Base-by-base conservation (phyloP, 139 green algal genomes). In the Chlamydomonas sphaeroides region DNA sequence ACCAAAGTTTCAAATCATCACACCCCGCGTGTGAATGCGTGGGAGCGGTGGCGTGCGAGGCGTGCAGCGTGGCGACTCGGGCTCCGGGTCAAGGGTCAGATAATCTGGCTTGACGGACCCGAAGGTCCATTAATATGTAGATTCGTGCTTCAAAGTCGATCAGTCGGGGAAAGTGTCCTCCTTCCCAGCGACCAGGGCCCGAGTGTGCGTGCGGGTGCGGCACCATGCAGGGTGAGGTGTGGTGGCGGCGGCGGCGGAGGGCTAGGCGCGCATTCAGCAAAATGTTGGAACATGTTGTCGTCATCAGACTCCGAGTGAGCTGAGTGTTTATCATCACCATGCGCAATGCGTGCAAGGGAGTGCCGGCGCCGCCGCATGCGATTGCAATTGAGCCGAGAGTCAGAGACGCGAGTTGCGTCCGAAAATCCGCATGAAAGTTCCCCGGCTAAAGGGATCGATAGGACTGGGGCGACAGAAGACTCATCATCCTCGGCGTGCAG, bases 1-100 rank as follows among this genome's bases (percentile, higher is more conserved):
- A 95, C 89, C 92, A 94, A 90, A 83, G 82, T 72, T 87, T 85
- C 85, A 68, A 68, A 85, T 95, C 89, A 88, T 94, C 90, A 80
- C 33, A 36, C 68, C 49, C 57, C 35, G 32, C 14, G n/a, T n/a
- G n/a, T n/a, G n/a, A n/a, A n/a, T n/a, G n/a, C n/a, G n/a, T n/a
- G n/a, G n/a, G n/a, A n/a, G n/a, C n/a, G n/a, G n/a, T n/a, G n/a
- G n/a, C n/a, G n/a, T n/a, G n/a, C n/a, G n/a, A n/a, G n/a, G n/a
- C n/a, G n/a, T n/a, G n/a, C n/a, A n/a, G n/a, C n/a, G n/a, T n/a
- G n/a, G n/a, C n/a, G n/a, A n/a, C n/a, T n/a, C n/a, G n/a, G n/a
- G n/a, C n/a, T n/a, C n/a, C n/a, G n/a, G n/a, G n/a, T 21, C 45
- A 87, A 88, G 88, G 88, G 84, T 91, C 88, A 88, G 88, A 56